Evolutionary conservation across 2,329 filamentous ascomycete species (phyloP), one percentile per base, ranked within the genome.

Genomic region (Paramyrothecium roridum): DNA sequence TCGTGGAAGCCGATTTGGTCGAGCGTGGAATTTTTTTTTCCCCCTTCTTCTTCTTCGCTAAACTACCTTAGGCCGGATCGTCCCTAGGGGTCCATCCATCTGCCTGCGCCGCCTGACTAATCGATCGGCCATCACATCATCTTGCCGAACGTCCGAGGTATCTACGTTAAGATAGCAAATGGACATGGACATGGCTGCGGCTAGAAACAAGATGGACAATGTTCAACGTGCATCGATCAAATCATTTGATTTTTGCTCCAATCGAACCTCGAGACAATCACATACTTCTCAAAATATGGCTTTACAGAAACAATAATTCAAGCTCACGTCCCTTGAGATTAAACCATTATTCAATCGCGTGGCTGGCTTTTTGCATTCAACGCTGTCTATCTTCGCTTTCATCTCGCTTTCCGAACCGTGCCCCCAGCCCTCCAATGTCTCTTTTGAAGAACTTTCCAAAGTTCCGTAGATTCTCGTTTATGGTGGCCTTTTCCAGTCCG

Each of bases 391-490:
- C 67, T 23, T 69, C 63, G 52, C 76, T 78, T 2, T 73, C 73
- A 54, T 83, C 80, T 52, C 82, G 73, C 73, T 83, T 86, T 49
- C 89, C 89, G 70, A 93, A 93, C 61, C 89, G 77, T 12, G 83
- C 84, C 2, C 89, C 88, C 60, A 93, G 82, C 2, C 87, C 85
- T 30, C 90, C 89, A 59, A 93, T 87, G 76, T 97, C 93, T 59
- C 93, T 80, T 59, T 89, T 86, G 77, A 98, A 98, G 75, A 98
- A 97, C 74, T 96, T 97, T 22, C 93, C 93, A 73, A 99, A 90
- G 70, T 91, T 96, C 76, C 91, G 93, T 73, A 98, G 70, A 72
- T 97, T 97, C 73, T 96, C 93, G 69, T 97, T 96, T 60, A 97
- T 83, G 52, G 89, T 91, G 8, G 83, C 84, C 65, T 88, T 85